A percentile compares a stretch with the other conserved stretches of the same genome.
Evolutionary conservation across 148 eudicot genomes (phyloP).

Genomic region (Amaranthus palmeri): DNA sequence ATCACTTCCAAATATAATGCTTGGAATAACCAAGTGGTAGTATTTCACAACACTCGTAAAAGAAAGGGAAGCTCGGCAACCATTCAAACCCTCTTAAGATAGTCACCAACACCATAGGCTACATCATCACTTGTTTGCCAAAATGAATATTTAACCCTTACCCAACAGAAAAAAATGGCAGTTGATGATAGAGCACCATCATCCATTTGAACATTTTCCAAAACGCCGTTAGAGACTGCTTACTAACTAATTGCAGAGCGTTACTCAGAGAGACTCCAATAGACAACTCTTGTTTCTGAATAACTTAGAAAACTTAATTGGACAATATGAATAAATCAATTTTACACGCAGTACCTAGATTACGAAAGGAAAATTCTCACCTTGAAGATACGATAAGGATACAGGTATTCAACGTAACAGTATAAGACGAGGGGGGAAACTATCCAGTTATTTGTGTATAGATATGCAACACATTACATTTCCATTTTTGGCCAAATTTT

Average conservation of each 20-base stretch:
- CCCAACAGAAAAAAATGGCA: neutral
- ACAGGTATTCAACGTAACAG: no score
- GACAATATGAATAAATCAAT: neutral
- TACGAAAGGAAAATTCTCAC: neutral
- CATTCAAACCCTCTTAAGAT: neutral
- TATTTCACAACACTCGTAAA: slow-evolving; percentile 7
- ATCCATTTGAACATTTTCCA: neutral
- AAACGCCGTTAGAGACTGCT: neutral
- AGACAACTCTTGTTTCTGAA: neutral
- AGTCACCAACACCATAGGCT: slow-evolving; percentile 1
- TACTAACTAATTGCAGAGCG: no score
- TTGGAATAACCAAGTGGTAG: neutral
- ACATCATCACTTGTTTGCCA: neutral
- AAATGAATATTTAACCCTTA: neutral
- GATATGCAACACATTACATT: neutral
- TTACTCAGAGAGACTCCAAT: neutral
- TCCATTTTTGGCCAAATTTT: neutral
- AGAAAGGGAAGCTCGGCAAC: slow-evolving; percentile 9
- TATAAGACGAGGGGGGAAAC: no score
- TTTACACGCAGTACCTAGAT: neutral
- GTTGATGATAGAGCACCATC: neutral
- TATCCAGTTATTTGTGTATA: no score
- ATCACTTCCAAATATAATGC: slow-evolving; percentile 3
- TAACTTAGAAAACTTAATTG: neutral
- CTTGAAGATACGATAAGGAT: neutral